Evolutionary conservation across 73 alveolate species (phyloP).

Genomic region (Urostyla sp.): DNA sequence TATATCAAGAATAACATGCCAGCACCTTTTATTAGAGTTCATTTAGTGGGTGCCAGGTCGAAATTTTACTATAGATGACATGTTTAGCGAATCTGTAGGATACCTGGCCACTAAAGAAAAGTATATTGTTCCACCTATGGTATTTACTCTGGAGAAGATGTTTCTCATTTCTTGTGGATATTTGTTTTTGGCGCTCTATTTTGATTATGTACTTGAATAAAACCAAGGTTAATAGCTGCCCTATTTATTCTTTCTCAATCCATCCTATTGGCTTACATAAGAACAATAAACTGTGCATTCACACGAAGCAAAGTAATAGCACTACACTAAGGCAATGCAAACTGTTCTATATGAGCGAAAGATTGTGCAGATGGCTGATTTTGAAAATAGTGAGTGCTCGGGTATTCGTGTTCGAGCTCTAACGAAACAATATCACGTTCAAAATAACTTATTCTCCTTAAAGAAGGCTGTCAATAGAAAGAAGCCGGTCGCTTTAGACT

Average conservation of each 20-base stretch:
- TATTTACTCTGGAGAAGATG: neutral
- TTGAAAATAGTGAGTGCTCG: constrained; percentile 34
- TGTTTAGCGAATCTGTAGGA: constrained; percentile 4
- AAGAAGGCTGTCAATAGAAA: neutral
- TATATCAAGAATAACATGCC: constrained; percentile 11
- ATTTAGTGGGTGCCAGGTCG: constrained; percentile 48
- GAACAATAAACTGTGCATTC: no score
- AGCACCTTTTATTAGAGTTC: constrained; percentile 28
- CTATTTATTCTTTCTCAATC: constrained; percentile 45
- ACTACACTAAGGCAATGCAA: no score
- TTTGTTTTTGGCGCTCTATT: constrained; percentile 8
- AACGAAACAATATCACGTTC: no score
- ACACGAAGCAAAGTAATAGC: no score
- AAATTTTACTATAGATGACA: constrained; percentile 4
- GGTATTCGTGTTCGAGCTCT: constrained; percentile 41
- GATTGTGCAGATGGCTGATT: constrained; percentile 31
- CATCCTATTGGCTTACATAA: constrained; percentile 32
- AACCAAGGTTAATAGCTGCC: constrained; percentile 46
- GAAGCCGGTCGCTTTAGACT: neutral
- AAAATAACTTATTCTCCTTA: neutral
- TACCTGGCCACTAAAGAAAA: neutral
- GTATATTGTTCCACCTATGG: constrained; percentile 10
- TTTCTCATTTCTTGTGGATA: neutral
- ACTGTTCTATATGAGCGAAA: no score
- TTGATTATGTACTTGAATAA: constrained; percentile 44